Evolutionary conservation across 176 grass and related monocot species (phyloP), one percentile per base, ranked within the genome.

Genomic region (Metroxylon sagu): DNA sequence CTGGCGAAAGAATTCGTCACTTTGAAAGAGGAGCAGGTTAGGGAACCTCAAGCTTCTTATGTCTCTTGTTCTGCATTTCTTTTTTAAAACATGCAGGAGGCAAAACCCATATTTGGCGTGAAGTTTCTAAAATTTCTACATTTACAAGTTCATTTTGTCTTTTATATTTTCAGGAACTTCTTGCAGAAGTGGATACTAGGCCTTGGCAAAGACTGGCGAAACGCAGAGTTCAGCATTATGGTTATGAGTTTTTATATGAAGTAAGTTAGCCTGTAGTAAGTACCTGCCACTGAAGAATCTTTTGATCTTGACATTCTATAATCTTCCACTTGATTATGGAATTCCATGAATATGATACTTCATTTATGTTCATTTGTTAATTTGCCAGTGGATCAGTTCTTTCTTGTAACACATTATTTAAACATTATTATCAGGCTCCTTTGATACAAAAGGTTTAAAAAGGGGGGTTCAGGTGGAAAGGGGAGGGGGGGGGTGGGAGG

Each of bases 201-300:
- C 73, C 73, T 10, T 97, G 92, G 87, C 85, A 73, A 63, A 83
- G 61, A 61, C 68, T 91, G 65, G 66, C 92, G 12, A 97, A 97
- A 82, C 80, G 92, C 59, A 77, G 75, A 66, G 92, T 91, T 85
- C 92, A 97, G 62, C 92, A 97, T 85, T 97, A 97, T 56, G 87
- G 92, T 61, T 90, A 88, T 63, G 92, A 97, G 56, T 91, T 97
- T 80, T 49, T 88, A 71, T 97, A 97, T 49, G 77, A 85, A 82
- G 92, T 96, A 88, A 85, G 87, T 85, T 61, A 1, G 48, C 29
- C 74, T 51, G 23, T 25, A 75, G 71, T 67, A 83, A 69, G 48
- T 72, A 78, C 62, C 53, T 66, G 49, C 49, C 5, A 39, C 29
- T 28, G 31, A 56, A 26, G 18, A 50, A 43, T 14, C 2, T 14